Conservation (phyloP, 116 monocot genomes). For the Trichopus zeylanicus region DNA sequence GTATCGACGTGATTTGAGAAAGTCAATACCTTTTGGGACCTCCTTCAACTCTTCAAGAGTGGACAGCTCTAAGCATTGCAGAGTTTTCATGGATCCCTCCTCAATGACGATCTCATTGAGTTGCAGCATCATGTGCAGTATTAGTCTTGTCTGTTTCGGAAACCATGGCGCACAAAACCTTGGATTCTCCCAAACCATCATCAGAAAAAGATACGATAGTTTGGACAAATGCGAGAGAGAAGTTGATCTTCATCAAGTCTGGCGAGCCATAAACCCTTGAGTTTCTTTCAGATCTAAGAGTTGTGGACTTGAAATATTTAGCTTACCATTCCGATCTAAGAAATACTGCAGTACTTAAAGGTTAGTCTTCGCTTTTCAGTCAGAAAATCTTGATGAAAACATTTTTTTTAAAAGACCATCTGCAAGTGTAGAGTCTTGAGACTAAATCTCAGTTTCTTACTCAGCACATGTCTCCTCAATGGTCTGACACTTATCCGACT, state of each 20-base stretch:
- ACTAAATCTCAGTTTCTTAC: no score
- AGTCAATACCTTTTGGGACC: conserved; percentile 2
- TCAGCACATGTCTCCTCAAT: no score
- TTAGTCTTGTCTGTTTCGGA: conserved; percentile 11
- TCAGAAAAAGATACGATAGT: conserved; percentile 2
- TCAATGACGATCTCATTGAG: conserved; percentile 4
- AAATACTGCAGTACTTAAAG: no score
- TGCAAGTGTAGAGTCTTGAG: no score
- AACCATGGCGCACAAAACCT: conserved; percentile 11
- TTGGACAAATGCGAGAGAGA: conserved; percentile 5
- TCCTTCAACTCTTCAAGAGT: not conserved
- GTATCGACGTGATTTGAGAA: conserved; percentile 7
- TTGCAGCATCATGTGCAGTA: not conserved
- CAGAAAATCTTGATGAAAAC: no score
- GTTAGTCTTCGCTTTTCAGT: no score
- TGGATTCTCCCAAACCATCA: conserved; percentile 2
- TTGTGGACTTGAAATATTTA: no score
- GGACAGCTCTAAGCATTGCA: not conserved
- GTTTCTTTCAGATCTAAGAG: not conserved
- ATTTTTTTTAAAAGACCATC: no score
- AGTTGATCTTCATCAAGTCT: no score
- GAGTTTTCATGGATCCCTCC: conserved; percentile 14
- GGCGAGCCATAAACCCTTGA: conserved; percentile 2
- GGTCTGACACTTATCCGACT: no score
- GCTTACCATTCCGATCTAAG: no score